phyloP scores from a whole-genome alignment of 139 green algal species.

The Volvox reticuliferus region DNA sequence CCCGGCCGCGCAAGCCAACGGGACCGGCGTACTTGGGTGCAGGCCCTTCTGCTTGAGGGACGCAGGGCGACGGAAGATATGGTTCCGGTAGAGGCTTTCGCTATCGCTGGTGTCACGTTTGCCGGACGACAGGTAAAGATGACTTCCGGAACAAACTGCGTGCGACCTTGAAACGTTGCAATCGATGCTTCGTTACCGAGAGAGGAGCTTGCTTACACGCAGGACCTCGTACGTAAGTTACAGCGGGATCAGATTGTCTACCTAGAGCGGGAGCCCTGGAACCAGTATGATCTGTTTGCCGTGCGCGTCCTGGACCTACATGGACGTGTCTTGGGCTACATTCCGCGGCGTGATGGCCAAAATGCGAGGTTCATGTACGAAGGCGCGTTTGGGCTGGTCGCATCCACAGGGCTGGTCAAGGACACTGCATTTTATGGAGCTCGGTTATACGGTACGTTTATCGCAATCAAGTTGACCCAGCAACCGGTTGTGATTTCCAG shows the following conservation, averaged over 20 bases:
- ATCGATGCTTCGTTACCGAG: too few species aligned
- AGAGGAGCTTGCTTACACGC: background rate
- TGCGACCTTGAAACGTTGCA: background rate
- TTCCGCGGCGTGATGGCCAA: constrained; percentile 2
- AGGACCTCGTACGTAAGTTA: constrained; percentile 29
- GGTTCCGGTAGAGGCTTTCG: background rate
- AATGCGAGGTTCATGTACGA: background rate
- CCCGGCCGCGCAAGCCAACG: too few species aligned
- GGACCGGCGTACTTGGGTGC: too few species aligned
- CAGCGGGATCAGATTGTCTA: background rate
- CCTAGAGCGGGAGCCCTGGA: constrained; percentile 41
- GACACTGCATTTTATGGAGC: background rate
- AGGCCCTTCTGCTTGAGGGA: background rate
- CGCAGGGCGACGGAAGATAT: background rate
- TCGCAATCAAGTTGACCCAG: too few species aligned
- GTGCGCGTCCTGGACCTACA: constrained; percentile 21
- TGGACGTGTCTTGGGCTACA: constrained; percentile 29
- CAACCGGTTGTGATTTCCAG: too few species aligned
- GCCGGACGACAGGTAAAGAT: constrained; percentile 38
- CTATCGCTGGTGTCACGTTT: constrained; percentile 32
- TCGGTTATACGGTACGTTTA: background rate
- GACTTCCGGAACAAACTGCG: too few species aligned
- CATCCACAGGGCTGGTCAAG: background rate
- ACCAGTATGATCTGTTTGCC: constrained; percentile 21
- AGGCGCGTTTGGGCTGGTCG: background rate